phyloP scores from a whole-genome alignment of 2,329 filamentous ascomycete genomes.

The Dryadomyces quercus-mongolicae region DNA sequence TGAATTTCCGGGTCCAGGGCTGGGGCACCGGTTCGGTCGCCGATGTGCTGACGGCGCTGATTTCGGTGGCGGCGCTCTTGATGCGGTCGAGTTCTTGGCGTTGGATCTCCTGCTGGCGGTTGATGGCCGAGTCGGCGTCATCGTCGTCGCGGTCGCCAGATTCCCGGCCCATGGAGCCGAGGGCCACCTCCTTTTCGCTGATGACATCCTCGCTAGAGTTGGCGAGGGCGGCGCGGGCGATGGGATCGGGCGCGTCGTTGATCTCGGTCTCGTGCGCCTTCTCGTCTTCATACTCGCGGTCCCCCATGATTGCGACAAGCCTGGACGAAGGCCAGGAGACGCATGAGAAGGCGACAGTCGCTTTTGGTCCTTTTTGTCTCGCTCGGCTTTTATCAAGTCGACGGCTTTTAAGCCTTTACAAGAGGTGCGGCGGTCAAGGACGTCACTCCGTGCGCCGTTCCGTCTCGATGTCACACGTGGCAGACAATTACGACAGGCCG shows the following conservation, averaged over 20 bases:
- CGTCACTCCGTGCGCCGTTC: no score
- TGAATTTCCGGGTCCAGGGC: slow-evolving; percentile 51
- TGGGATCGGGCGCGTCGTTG: slow-evolving; percentile 10
- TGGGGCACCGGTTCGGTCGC: slow-evolving; percentile 20
- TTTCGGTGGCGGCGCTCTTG: slow-evolving; percentile 41
- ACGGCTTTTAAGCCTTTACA: no score
- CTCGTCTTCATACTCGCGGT: slow-evolving; percentile 8
- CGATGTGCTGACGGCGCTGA: slow-evolving; percentile 30
- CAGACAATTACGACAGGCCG: no score
- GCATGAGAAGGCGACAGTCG: not conserved
- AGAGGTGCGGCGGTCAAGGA: no score
- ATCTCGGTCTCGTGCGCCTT: slow-evolving; percentile 11
- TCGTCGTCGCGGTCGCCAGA: not conserved
- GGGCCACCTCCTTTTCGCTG: slow-evolving; percentile 10
- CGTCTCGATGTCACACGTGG: no score
- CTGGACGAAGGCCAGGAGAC: no score
- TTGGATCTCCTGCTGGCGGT: not conserved
- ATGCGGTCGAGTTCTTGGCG: slow-evolving; percentile 26
- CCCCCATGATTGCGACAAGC: slow-evolving; percentile 1
- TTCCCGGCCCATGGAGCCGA: slow-evolving; percentile 22
- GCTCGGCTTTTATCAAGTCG: no score
- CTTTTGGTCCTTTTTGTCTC: no score
- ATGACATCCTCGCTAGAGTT: slow-evolving; percentile 8
- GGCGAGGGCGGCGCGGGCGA: slow-evolving; percentile 5
- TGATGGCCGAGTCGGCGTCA: not conserved